Evolutionary conservation across 2,329 filamentous ascomycete genomes (phyloP).

Genomic region (Penicillium sp.): DNA sequence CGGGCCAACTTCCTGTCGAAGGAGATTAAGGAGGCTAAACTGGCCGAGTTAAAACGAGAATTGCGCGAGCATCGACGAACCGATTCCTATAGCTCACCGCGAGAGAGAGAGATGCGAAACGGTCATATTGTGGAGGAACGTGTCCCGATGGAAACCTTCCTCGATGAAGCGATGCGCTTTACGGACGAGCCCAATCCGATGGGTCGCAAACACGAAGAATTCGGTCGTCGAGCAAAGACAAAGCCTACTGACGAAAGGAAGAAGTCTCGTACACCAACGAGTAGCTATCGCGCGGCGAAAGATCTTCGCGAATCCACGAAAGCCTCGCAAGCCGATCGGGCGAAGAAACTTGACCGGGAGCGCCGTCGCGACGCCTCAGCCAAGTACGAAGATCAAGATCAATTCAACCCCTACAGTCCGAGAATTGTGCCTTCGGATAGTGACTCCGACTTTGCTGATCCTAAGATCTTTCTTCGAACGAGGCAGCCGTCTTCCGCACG

Average conservation of each 20-base stretch:
- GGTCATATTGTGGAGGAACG: slow-evolving; percentile 51
- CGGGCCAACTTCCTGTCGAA: not conserved
- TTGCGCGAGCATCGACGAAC: slow-evolving; percentile 51
- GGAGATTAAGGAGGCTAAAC: slow-evolving; percentile 62
- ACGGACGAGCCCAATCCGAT: slow-evolving; percentile 43
- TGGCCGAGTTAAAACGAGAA: slow-evolving; percentile 67
- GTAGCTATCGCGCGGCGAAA: slow-evolving; percentile 32
- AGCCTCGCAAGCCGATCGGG: slow-evolving; percentile 37
- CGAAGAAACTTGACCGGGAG: slow-evolving; percentile 49
- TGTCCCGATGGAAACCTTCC: slow-evolving; percentile 41
- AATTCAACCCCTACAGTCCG: slow-evolving; percentile 23
- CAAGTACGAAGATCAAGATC: slow-evolving; percentile 40
- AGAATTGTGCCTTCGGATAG: slow-evolving; percentile 36
- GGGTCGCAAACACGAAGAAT: slow-evolving; percentile 47
- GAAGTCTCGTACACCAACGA: slow-evolving; percentile 34
- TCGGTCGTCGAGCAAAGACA: slow-evolving; percentile 36
- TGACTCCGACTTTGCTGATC: slow-evolving; percentile 37
- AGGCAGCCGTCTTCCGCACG: slow-evolving; percentile 27
- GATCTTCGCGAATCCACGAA: slow-evolving; percentile 39
- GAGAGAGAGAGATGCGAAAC: slow-evolving; percentile 43
- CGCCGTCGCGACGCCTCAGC: slow-evolving; percentile 45
- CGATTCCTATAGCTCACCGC: slow-evolving; percentile 23
- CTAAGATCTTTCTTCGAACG: slow-evolving; percentile 22
- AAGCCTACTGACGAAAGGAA: slow-evolving; percentile 42
- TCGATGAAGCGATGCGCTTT: slow-evolving; percentile 43